Base-by-base conservation (phyloP, 192 early-diverging fungal genomes). In the Coemansia sp. region DNA sequence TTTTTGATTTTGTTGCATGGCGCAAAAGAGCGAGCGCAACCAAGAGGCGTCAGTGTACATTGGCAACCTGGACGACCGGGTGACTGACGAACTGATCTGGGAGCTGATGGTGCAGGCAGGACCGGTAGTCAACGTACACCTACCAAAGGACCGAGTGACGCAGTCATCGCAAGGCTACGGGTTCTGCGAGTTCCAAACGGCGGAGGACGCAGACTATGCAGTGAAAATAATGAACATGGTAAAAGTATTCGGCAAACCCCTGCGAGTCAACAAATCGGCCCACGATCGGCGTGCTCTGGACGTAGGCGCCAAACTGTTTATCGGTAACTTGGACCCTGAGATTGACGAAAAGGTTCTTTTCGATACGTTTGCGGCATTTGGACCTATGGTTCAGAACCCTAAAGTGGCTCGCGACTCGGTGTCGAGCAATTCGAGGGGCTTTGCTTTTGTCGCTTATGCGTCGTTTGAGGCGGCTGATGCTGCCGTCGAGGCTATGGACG, bases 61-160 rank as follows among this genome's bases (percentile, higher is more conserved):
- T 62, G 97, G 95, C 55, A 99, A 99, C 75, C 84, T 99, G 54
- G 95, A 98, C 72, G 94, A 96, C 53, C 84, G 93, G 22, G 92
- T 90, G 34, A 90, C 93, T 3, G 97, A 99, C 58, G 85, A 90
- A 18, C 74, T 99, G 44, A 74, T 99, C 27, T 99, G 95, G 95
- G 97, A 99, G 68, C 84, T 99, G 67, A 94, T 99, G 91, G 87
- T 97, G 50, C 97, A 99, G 72, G 95, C 91, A 8, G 97, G 97
- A 0, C 97, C 94, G 18, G 91, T 80, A 72, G 93, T 92, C 6
- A 94, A 94, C 68, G 94, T 97, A n/a, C 90, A 97, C 65, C 67
- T 99, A 57, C 97, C 97, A 27, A 98, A 96, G 76, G 97, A 99
- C 77, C 83, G 97, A 48, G 91, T 99, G 9, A 95, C 97, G 18